Evolutionary conservation across 345 rosid species (phyloP).

Genomic region (Odontarrhena argentea): DNA sequence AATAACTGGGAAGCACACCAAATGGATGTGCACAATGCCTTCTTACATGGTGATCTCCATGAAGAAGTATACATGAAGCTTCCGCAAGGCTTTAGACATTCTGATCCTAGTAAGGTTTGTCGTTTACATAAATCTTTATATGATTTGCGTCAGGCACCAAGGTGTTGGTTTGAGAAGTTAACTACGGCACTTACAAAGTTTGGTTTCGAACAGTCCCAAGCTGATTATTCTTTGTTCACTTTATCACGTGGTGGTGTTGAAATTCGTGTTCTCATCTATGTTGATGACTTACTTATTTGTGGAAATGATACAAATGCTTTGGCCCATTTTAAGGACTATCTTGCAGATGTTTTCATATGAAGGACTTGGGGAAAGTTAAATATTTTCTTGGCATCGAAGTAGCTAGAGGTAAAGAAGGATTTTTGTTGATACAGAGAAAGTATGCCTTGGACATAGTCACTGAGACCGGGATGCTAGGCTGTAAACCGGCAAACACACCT

Average conservation of each 20-base stretch:
- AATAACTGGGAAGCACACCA: too few species aligned
- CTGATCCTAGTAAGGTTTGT: neutral
- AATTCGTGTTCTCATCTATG: neutral
- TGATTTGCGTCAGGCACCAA: neutral
- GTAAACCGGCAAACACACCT: too few species aligned
- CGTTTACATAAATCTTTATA: neutral
- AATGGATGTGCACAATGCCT: too few species aligned
- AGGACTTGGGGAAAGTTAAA: too few species aligned
- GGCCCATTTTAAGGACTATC: neutral
- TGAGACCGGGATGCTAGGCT: too few species aligned
- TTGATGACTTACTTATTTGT: neutral
- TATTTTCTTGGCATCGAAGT: too few species aligned
- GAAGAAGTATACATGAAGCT: neutral
- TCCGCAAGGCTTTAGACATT: neutral
- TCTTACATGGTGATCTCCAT: too few species aligned
- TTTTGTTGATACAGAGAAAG: too few species aligned
- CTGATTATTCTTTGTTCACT: neutral
- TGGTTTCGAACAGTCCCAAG: neutral
- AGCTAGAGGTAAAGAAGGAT: too few species aligned
- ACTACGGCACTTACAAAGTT: neutral
- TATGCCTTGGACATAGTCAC: too few species aligned
- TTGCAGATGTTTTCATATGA: neutral
- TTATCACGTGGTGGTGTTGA: neutral
- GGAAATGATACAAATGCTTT: neutral
- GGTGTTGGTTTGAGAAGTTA: neutral